phyloP scores from a whole-genome alignment of 2,329 filamentous ascomycete species.

The Aspergillus versicolor region DNA sequence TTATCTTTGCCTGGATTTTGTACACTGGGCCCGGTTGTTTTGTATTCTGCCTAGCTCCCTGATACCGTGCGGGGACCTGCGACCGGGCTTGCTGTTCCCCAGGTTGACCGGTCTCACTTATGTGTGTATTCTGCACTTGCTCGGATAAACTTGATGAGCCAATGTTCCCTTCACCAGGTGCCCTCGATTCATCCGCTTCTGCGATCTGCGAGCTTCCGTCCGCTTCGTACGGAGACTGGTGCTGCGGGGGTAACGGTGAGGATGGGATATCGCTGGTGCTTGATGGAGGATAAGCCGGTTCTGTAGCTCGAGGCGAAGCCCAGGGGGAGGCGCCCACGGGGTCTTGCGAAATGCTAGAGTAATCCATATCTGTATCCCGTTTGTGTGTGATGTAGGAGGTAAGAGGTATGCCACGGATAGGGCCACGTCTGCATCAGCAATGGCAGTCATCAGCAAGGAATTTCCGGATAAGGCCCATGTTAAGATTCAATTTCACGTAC shows the following conservation, averaged over 20 bases:
- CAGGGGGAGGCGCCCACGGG: slow-evolving; percentile 63
- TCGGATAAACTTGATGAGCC: slow-evolving; percentile 48
- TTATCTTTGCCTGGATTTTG: slow-evolving; percentile 92
- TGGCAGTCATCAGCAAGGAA: slow-evolving; percentile 13
- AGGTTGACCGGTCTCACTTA: slow-evolving; percentile 37
- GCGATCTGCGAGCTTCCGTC: slow-evolving; percentile 20
- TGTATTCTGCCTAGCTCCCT: slow-evolving; percentile 38
- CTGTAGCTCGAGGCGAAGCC: slow-evolving; percentile 57
- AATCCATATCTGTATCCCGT: slow-evolving; percentile 57
- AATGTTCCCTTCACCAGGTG: slow-evolving; percentile 18
- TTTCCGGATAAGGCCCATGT: not conserved
- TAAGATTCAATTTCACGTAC: slow-evolving; percentile 15
- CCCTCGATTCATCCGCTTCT: slow-evolving; percentile 17
- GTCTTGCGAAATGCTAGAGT: slow-evolving; percentile 59
- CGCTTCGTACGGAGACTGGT: slow-evolving; percentile 33
- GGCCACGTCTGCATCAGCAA: slow-evolving; percentile 22
- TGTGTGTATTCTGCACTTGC: slow-evolving; percentile 40
- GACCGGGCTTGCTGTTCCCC: slow-evolving; percentile 45
- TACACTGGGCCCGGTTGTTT: slow-evolving; percentile 64
- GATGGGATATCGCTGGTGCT: slow-evolving; percentile 40
- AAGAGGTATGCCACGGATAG: slow-evolving; percentile 15
- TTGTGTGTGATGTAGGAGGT: slow-evolving; percentile 16
- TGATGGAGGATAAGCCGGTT: slow-evolving; percentile 38
- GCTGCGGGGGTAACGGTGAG: slow-evolving; percentile 41
- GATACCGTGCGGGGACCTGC: slow-evolving; percentile 50